Base-by-base conservation (phyloP, 2,329 filamentous ascomycete species). In the Tolypocladium sp. region DNA sequence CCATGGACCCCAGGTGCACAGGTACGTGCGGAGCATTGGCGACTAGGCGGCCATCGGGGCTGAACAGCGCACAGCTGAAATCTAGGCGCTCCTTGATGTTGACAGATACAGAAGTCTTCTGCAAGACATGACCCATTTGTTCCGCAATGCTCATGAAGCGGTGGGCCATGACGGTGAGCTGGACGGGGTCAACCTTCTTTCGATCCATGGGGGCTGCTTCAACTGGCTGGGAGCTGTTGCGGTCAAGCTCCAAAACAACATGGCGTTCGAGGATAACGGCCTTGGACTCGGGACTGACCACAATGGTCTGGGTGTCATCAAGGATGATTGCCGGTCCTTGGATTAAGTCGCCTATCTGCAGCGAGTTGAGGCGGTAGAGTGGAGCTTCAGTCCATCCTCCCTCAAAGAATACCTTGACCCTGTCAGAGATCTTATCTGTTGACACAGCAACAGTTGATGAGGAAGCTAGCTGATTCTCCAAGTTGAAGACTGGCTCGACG, bases 61-160 rank as follows among this genome's bases (percentile, higher is more conserved):
- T 88, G 67, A 93, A 93, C 0, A 93, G 76, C 2, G 90, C 90
- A 64, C 90, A 93, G 1, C 87, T 91, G 68, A 92, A 93, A 67
- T 93, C 90, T 1, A 92, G 78, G 3, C 89, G 82, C 68, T 93
- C 90, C 66, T 92, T 89, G 70, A 92, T 88, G 64, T 91, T 92
- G 0, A 87, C 90, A 59, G 83, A 88, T 17, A 92, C 86, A 63
- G 85, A 86, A 0, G 88, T 91, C 74, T 91, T 91, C 67, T 92
- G 88, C n/a, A 93, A 72, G 3, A 88, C 87, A 56, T 87, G 80
- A 0, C 90, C 89, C 89, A 92, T 92, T 67, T 92, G 89, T 71
- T 92, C 90, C 0, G 90, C 90, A 62, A 92, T 90, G 3, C 87
- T 85, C 89, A 92, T 92, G 74, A 93, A 93, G 3, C 89, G 80